Percentiles rank a stretch among this genome's conserved stretches.
Evolutionary conservation across 2,329 filamentous ascomycete genomes (phyloP).

Genomic region (Pyrenochaeta sp.): DNA sequence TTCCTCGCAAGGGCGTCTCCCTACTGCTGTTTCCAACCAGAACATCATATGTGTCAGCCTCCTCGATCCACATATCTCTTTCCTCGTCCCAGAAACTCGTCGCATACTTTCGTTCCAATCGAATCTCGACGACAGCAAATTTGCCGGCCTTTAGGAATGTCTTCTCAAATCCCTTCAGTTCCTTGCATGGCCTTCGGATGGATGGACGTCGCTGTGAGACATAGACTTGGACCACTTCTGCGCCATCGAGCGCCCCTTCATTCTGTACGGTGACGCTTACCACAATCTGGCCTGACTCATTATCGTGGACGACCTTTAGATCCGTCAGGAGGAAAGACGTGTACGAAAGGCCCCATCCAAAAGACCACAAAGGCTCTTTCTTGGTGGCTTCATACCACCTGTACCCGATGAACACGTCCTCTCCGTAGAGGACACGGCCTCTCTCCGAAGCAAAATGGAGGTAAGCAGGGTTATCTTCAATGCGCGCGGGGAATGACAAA

Average conservation of each 20-base stretch:
- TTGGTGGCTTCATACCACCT: slow-evolving; percentile 76
- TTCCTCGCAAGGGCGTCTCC: slow-evolving; percentile 20
- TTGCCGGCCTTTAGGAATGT: neutral
- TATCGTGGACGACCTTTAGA: too few species aligned
- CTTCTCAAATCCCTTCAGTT: slow-evolving; percentile 44
- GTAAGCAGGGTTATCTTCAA: slow-evolving; percentile 63
- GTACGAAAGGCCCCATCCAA: slow-evolving; percentile 83
- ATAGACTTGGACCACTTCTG: slow-evolving; percentile 64
- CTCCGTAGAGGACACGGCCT: slow-evolving; percentile 75
- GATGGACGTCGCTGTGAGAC: slow-evolving; percentile 28
- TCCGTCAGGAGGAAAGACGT: too few species aligned
- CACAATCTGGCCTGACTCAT: too few species aligned
- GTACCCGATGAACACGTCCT: slow-evolving; percentile 86
- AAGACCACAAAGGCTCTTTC: slow-evolving; percentile 76
- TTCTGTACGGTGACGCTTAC: slow-evolving; percentile 62
- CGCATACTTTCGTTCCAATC: slow-evolving; percentile 63
- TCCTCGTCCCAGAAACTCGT: slow-evolving; percentile 57
- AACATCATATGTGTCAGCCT: slow-evolving; percentile 64
- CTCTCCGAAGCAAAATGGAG: slow-evolving; percentile 74
- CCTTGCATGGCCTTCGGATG: slow-evolving; percentile 1
- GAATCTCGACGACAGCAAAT: slow-evolving; percentile 3
- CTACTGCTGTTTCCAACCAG: slow-evolving; percentile 22
- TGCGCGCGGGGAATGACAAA: slow-evolving; percentile 64
- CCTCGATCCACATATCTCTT: neutral
- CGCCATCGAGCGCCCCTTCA: slow-evolving; percentile 60